Evolutionary conservation across 306 rosid genomes (phyloP).

Genomic region (Fagus crenata): DNA sequence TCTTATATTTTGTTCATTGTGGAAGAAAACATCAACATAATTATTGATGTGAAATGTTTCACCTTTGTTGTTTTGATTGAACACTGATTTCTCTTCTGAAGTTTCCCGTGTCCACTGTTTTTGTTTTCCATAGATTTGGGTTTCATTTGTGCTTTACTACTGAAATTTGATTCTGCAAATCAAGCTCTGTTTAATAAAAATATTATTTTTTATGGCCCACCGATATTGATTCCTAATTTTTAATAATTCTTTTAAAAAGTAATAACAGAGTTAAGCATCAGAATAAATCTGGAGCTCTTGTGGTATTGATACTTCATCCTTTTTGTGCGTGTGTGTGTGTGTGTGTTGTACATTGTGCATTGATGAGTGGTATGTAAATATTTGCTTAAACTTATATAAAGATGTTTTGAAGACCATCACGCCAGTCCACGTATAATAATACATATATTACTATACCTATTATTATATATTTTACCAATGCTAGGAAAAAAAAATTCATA

Average conservation of each 20-base stretch:
- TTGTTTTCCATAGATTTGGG: background rate
- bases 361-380: background rate
- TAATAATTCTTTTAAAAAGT: background rate
- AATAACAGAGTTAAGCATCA: conserved; percentile 3
- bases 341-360: background rate
- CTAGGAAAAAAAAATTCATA: too few species aligned
- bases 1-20: background rate
- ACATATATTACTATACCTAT: background rate
- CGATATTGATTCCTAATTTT: conserved; percentile 14
- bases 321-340: too few species aligned
- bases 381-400: background rate
- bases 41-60: background rate
- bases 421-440: too few species aligned
- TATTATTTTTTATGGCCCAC: background rate
- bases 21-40: background rate
- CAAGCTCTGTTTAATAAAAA: background rate
- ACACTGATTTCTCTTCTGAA: background rate
- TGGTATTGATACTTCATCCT: too few species aligned
- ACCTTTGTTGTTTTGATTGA: background rate
- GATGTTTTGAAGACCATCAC: background rate
- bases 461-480: too few species aligned
- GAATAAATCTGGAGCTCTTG: background rate
- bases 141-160: background rate
- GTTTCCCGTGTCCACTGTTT: background rate
- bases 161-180: background rate